These are phyloP conservation scores for Fraxinus anomala DNA, from an alignment of 257 asterid species.

Conservation along the genomic window DNA sequence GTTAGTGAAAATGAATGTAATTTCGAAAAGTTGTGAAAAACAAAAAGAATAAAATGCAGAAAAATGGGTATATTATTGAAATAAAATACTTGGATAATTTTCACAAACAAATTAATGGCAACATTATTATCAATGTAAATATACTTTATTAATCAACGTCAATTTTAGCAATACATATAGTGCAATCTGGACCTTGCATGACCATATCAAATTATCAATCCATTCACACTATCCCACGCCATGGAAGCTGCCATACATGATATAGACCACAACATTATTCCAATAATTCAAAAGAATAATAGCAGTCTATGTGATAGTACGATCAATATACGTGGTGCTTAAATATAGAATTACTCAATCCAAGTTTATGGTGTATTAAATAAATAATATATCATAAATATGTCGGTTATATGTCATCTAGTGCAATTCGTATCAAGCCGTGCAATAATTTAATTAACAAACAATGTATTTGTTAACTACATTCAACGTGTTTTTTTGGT, in stretches of 20 bases:
- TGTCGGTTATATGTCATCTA: too few relatives aligned
- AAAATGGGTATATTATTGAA: background rate
- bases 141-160: background rate
- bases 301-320: too few relatives aligned
- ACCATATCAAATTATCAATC: slow-evolving; percentile 21
- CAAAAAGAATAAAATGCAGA: background rate
- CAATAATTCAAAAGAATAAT: background rate
- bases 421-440: too few relatives aligned
- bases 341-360: too few relatives aligned
- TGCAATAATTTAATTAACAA: too few relatives aligned
- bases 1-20: background rate
- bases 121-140: background rate
- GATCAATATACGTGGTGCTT: too few relatives aligned
- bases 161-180: background rate
- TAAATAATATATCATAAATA: too few relatives aligned
- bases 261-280: slow-evolving; percentile 4
- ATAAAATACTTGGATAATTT: background rate
- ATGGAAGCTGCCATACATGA: slow-evolving; percentile 49
- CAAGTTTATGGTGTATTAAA: too few relatives aligned
- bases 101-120: background rate
- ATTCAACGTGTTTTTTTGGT: too few relatives aligned
- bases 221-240: slow-evolving; percentile 55
- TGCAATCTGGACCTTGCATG: background rate
- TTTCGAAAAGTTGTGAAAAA: background rate
- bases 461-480: too few relatives aligned